phyloP scores from a whole-genome alignment of 1,139 yeast species.

The Hyphopichia pseudoburtonii region DNA sequence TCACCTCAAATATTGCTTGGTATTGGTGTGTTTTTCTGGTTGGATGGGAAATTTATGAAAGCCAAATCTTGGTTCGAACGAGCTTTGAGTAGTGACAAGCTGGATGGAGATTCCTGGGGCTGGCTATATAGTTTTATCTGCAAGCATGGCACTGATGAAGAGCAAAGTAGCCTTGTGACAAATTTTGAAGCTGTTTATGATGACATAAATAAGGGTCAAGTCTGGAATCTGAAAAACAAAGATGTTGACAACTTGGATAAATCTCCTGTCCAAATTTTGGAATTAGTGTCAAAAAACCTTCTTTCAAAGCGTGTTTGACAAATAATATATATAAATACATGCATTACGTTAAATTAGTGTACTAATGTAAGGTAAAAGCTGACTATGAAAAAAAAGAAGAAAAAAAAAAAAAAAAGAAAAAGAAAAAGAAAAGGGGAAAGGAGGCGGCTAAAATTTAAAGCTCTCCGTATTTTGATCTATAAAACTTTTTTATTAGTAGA shows the following conservation, averaged over 20 bases:
- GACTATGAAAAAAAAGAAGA: too few relatives aligned
- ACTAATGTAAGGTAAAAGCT: too few relatives aligned
- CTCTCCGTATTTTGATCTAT: too few relatives aligned
- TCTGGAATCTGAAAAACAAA: constrained; percentile 55
- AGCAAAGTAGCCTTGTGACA: constrained; percentile 15
- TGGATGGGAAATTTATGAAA: constrained; percentile 61
- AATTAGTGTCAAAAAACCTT: constrained; percentile 19
- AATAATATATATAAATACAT: too few relatives aligned
- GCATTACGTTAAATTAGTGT: too few relatives aligned
- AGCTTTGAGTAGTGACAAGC: constrained; percentile 51
- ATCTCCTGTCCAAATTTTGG: constrained; percentile 35
- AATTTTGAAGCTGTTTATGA: constrained; percentile 30
- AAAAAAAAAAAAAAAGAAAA: too few relatives aligned
- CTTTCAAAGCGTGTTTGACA: not conserved
- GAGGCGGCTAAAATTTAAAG: too few relatives aligned
- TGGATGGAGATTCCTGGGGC: constrained; percentile 77
- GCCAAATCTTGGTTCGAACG: constrained; percentile 78
- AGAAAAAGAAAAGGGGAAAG: too few relatives aligned
- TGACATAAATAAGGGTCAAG: constrained; percentile 57
- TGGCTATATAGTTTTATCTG: constrained; percentile 53
- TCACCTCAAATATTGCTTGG: constrained; percentile 57
- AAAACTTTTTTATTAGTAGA: too few relatives aligned
- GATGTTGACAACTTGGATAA: constrained; percentile 39
- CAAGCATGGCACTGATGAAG: constrained; percentile 24
- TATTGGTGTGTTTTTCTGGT: constrained; percentile 71